These are phyloP conservation scores for Aspergillus sclerotialis DNA, from an alignment of 2,329 filamentous ascomycete species.

Conservation along the genomic window DNA sequence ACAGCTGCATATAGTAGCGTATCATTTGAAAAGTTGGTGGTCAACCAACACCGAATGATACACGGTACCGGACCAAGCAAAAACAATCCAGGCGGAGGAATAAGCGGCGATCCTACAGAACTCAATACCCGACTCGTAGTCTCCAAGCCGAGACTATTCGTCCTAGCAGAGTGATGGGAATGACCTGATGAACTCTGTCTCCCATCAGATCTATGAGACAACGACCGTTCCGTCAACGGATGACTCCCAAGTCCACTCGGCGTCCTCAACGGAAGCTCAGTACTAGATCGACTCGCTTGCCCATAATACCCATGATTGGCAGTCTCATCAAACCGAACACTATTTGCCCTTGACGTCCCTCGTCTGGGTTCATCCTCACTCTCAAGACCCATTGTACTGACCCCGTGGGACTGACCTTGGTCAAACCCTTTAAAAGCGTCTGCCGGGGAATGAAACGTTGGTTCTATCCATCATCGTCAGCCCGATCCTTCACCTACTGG, in stretches of 20 bases:
- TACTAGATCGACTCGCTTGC: slow-evolving; percentile 72
- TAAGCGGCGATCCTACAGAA: slow-evolving; percentile 62
- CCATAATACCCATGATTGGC: slow-evolving; percentile 87
- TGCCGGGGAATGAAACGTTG: slow-evolving; percentile 68
- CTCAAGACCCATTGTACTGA: slow-evolving; percentile 77
- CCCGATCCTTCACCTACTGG: neutral
- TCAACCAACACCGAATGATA: slow-evolving; percentile 94
- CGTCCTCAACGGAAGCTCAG: slow-evolving; percentile 73
- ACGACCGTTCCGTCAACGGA: slow-evolving; percentile 78
- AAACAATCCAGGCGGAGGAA: slow-evolving; percentile 76
- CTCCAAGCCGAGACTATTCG: slow-evolving; percentile 82
- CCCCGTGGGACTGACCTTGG: slow-evolving; percentile 68
- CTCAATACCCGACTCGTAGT: slow-evolving; percentile 56
- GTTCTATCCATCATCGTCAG: slow-evolving; percentile 47
- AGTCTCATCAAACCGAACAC: slow-evolving; percentile 94
- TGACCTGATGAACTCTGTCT: slow-evolving; percentile 89
- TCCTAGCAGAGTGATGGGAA: slow-evolving; percentile 67
- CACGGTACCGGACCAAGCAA: slow-evolving; percentile 83
- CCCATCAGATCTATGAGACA: slow-evolving; percentile 94
- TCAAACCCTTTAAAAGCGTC: slow-evolving; percentile 89
- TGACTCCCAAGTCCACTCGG: slow-evolving; percentile 72
- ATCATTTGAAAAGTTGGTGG: slow-evolving; percentile 80
- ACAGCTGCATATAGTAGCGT: slow-evolving; percentile 85
- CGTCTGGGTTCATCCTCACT: slow-evolving; percentile 79
- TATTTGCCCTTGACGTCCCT: slow-evolving; percentile 86